Evolutionary conservation across 2,329 filamentous ascomycete species (phyloP).

Genomic region (Seiridium unicorne): DNA sequence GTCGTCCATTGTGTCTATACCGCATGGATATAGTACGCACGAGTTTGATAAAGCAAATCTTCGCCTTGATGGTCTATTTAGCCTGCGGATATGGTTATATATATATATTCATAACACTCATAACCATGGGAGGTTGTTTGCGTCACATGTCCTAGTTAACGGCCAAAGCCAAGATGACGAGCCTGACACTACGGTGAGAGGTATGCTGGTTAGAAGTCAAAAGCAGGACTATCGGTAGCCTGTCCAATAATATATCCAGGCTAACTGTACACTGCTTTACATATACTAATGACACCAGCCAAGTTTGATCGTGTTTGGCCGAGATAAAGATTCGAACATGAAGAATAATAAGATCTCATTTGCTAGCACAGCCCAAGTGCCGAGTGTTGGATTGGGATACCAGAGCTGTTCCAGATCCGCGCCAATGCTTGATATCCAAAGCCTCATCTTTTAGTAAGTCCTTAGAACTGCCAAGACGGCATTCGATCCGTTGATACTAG

Average conservation of each 20-base stretch:
- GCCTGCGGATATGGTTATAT: too few species aligned
- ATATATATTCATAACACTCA: not conserved
- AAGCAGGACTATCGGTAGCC: not conserved
- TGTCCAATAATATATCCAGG: too few species aligned
- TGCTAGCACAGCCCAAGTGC: not conserved
- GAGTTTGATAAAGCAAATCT: too few species aligned
- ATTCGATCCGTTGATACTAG: not conserved
- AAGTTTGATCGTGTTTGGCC: not conserved
- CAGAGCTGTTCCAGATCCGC: not conserved
- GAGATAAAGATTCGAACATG: not conserved
- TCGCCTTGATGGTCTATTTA: too few species aligned
- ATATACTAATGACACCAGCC: not conserved
- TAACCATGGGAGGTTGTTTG: not conserved
- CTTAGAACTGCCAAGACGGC: not conserved
- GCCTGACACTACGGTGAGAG: not conserved
- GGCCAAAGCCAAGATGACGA: not conserved
- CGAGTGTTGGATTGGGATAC: not conserved
- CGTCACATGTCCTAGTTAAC: not conserved
- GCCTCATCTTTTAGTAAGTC: not conserved
- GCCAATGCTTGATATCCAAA: not conserved
- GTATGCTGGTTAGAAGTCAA: not conserved
- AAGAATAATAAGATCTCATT: not conserved
- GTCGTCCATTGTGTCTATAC: not conserved
- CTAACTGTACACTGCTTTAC: not conserved
- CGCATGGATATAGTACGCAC: too few species aligned